These are phyloP conservation scores for Phyllosticta citrichinensis DNA, from an alignment of 2,329 filamentous ascomycete genomes.

Conservation along the genomic window DNA sequence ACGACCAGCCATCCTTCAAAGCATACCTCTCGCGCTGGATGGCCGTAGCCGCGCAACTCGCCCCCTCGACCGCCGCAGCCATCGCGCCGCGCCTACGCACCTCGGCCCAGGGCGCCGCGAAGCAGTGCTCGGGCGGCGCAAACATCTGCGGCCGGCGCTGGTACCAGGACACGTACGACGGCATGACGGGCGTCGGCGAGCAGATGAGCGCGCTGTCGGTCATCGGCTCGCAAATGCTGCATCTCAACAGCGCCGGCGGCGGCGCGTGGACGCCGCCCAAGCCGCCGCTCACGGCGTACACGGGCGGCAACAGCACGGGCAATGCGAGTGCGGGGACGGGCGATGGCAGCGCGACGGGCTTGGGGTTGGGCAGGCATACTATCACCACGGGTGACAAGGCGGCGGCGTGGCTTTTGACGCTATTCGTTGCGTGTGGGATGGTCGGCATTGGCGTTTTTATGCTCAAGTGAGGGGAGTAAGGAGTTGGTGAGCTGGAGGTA, in stretches of 20 bases:
- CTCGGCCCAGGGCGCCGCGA: conserved; percentile 45
- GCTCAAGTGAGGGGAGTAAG: background rate
- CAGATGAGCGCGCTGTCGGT: conserved; percentile 48
- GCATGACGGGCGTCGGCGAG: conserved; percentile 42
- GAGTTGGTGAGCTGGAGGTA: background rate
- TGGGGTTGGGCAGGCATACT: conserved; percentile 8
- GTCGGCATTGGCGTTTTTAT: conserved; percentile 19
- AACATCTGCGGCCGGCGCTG: conserved; percentile 36
- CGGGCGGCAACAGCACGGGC: conserved; percentile 41
- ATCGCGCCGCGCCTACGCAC: conserved; percentile 44
- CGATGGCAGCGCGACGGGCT: conserved; percentile 17
- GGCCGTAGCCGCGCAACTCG: conserved; percentile 47
- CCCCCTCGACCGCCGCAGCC: conserved; percentile 42
- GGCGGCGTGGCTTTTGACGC: conserved; percentile 26
- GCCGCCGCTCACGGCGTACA: conserved; percentile 37
- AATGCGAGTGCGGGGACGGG: conserved; percentile 31
- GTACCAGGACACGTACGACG: conserved; percentile 34
- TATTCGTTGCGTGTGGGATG: conserved; percentile 17
- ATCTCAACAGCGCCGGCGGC: conserved; percentile 15
- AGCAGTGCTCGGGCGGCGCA: conserved; percentile 40
- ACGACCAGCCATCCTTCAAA: conserved; percentile 36
- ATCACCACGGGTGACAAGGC: background rate
- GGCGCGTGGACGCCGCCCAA: background rate
- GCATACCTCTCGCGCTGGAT: conserved; percentile 39
- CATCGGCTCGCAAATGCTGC: conserved; percentile 36